These are phyloP conservation scores for Magnusiomyces suaveolens DNA, from an alignment of 1,139 yeast species.

Conservation along the genomic window DNA sequence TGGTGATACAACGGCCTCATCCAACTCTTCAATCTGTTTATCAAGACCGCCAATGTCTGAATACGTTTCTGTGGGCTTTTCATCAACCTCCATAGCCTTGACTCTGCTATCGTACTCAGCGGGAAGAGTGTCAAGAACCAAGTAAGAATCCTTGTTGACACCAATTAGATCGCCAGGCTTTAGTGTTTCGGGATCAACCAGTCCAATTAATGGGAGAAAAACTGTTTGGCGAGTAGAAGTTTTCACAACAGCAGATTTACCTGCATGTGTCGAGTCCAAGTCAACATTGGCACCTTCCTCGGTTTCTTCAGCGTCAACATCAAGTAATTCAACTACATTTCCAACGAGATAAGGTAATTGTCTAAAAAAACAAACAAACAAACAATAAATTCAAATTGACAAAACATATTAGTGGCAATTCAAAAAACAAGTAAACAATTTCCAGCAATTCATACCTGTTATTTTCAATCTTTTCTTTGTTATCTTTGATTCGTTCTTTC, in stretches of 20 bases:
- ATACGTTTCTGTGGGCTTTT: slow-evolving; percentile 93
- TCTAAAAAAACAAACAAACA: slow-evolving; percentile 4
- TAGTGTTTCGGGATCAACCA: slow-evolving; percentile 77
- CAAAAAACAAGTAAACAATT: too few species aligned
- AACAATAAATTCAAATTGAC: neutral
- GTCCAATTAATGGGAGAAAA: slow-evolving; percentile 87
- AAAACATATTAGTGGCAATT: neutral
- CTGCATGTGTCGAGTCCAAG: slow-evolving; percentile 80
- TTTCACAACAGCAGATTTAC: slow-evolving; percentile 96
- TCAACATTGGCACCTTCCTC: slow-evolving; percentile 96
- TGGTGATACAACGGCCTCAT: slow-evolving; percentile 95
- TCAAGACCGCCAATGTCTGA: slow-evolving; percentile 97
- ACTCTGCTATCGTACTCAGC: slow-evolving; percentile 96
- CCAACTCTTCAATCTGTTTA: slow-evolving; percentile 94
- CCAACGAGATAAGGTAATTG: slow-evolving; percentile 95
- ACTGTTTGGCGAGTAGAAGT: slow-evolving; percentile 97
- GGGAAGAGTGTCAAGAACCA: slow-evolving; percentile 87
- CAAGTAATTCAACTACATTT: slow-evolving; percentile 91
- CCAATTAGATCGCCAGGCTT: slow-evolving; percentile 97
- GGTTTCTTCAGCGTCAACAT: slow-evolving; percentile 76
- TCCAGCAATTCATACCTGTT: slow-evolving; percentile 43
- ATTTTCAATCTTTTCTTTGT: slow-evolving; percentile 90
- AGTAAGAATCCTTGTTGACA: slow-evolving; percentile 91
- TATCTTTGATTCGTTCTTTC: slow-evolving; percentile 90
- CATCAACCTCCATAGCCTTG: slow-evolving; percentile 98